These are phyloP conservation scores for Phytophthora capsici DNA, from an alignment of 352 stramenopile genomes.

Conservation along the genomic window DNA sequence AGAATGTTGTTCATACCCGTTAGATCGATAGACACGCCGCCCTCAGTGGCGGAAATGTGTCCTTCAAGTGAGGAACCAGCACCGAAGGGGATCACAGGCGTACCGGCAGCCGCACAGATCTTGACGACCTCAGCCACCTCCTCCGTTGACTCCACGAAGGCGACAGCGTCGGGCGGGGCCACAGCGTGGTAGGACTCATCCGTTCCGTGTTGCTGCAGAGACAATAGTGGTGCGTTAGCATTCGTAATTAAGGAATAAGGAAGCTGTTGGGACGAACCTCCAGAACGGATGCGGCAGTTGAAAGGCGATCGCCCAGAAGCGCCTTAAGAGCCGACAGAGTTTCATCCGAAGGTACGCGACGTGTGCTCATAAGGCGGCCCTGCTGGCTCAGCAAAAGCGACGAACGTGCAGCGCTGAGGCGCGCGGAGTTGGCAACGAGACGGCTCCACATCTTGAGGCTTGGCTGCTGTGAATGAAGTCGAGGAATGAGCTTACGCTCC, in stretches of 20 bases:
- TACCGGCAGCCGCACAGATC: slow-evolving; percentile 80
- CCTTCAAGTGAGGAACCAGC: slow-evolving; percentile 94
- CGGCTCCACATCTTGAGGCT: slow-evolving; percentile 44
- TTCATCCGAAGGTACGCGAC: slow-evolving; percentile 36
- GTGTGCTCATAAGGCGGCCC: slow-evolving; percentile 29
- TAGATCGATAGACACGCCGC: slow-evolving; percentile 93
- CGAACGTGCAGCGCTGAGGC: slow-evolving; percentile 19
- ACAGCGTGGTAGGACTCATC: slow-evolving; percentile 93
- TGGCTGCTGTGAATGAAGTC: slow-evolving; percentile 14
- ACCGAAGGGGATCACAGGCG: slow-evolving; percentile 96
- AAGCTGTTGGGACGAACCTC: slow-evolving; percentile 41
- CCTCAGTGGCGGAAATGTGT: slow-evolving; percentile 92
- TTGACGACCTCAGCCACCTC: slow-evolving; percentile 92
- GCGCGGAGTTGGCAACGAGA: slow-evolving; percentile 28
- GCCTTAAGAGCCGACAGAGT: slow-evolving; percentile 54
- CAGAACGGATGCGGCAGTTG: slow-evolving; percentile 62
- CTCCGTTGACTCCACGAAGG: slow-evolving; percentile 85
- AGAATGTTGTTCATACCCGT: slow-evolving; percentile 83
- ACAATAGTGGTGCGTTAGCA: background rate
- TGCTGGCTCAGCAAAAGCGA: slow-evolving; percentile 26
- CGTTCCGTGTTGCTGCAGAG: slow-evolving; percentile 81
- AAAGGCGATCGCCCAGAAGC: slow-evolving; percentile 77
- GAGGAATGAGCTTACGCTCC: slow-evolving; percentile 34
- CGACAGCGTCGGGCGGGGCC: slow-evolving; percentile 85
- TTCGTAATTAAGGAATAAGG: background rate